Evolutionary conservation across 371 early-diverging fungal species (phyloP).

Genomic region (Mortierella sp.): DNA sequence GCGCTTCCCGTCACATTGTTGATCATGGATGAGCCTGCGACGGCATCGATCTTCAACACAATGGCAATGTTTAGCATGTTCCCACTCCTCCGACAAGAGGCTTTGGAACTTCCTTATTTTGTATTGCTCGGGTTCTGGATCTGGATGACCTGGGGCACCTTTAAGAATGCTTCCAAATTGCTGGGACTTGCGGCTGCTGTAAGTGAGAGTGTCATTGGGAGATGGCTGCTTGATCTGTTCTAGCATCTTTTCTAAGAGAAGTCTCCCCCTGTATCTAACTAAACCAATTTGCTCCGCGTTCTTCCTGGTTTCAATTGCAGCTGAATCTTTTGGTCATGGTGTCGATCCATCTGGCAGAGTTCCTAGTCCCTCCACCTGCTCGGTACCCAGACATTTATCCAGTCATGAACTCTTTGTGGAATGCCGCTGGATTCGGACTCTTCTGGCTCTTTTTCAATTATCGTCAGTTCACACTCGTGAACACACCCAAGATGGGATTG

Average conservation of each 20-base stretch:
- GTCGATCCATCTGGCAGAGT: conserved; percentile 69
- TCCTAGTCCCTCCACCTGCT: conserved; percentile 65
- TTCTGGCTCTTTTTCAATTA: conserved; percentile 74
- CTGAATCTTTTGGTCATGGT: conserved; percentile 60
- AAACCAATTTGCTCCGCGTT: background rate
- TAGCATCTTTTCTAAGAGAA: background rate
- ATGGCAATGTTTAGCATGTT: conserved; percentile 93
- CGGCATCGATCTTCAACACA: conserved; percentile 75
- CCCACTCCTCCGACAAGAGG: conserved; percentile 85
- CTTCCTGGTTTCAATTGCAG: conserved; percentile 38
- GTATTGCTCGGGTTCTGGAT: conserved; percentile 74
- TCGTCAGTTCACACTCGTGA: conserved; percentile 58
- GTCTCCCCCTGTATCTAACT: background rate
- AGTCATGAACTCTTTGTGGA: conserved; percentile 79
- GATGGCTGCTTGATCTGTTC: conserved; percentile 16
- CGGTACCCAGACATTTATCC: conserved; percentile 84
- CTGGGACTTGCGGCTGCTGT: conserved; percentile 30
- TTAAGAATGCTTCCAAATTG: conserved; percentile 12
- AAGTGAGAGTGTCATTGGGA: conserved; percentile 7
- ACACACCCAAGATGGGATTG: conserved; percentile 27
- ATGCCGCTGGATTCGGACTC: conserved; percentile 71
- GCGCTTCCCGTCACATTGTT: conserved; percentile 80
- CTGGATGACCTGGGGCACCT: conserved; percentile 60
- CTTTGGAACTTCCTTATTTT: conserved; percentile 72
- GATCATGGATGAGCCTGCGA: conserved; percentile 65